These are phyloP conservation scores for Camelina laxa DNA, from an alignment of 345 rosid genomes.

Conservation along the genomic window DNA sequence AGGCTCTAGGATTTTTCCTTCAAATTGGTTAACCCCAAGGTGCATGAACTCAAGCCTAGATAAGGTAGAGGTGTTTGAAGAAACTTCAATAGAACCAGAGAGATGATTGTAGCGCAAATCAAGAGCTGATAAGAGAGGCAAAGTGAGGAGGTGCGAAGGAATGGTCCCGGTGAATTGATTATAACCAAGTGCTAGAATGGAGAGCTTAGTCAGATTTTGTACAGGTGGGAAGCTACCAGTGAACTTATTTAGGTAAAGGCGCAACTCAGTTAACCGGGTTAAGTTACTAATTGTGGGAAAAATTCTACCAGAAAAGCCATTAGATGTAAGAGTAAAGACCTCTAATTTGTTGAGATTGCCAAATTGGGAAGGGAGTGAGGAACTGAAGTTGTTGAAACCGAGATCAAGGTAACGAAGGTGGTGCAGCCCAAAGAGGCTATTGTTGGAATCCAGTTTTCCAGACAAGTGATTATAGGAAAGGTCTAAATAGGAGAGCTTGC, in stretches of 20 bases:
- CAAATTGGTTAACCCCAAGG: too few relatives aligned
- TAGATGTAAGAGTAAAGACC: not conserved
- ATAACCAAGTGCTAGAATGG: not conserved
- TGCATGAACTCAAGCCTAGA: too few relatives aligned
- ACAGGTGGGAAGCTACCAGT: not conserved
- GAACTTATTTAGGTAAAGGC: too few relatives aligned
- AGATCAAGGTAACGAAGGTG: not conserved
- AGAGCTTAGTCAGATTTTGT: not conserved
- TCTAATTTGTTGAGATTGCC: not conserved
- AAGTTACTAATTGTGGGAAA: not conserved
- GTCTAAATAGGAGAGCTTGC: too few relatives aligned
- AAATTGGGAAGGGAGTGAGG: not conserved
- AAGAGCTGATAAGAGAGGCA: not conserved
- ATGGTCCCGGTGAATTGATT: not conserved
- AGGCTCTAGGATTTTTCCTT: too few relatives aligned
- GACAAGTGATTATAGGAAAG: not conserved
- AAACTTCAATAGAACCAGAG: too few relatives aligned
- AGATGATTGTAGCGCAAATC: not conserved
- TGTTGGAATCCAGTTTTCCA: not conserved
- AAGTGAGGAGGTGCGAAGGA: not conserved
- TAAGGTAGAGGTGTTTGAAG: too few relatives aligned
- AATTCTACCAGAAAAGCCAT: not conserved
- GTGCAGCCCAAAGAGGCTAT: not conserved
- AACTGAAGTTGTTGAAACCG: not conserved
- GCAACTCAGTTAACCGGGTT: not conserved